Percentiles rank a stretch among this genome's conserved stretches.
These are phyloP conservation scores for Leptomonas pyrrhocoris DNA, from an alignment of 208 protist genomes.

Conservation along the genomic window DNA sequence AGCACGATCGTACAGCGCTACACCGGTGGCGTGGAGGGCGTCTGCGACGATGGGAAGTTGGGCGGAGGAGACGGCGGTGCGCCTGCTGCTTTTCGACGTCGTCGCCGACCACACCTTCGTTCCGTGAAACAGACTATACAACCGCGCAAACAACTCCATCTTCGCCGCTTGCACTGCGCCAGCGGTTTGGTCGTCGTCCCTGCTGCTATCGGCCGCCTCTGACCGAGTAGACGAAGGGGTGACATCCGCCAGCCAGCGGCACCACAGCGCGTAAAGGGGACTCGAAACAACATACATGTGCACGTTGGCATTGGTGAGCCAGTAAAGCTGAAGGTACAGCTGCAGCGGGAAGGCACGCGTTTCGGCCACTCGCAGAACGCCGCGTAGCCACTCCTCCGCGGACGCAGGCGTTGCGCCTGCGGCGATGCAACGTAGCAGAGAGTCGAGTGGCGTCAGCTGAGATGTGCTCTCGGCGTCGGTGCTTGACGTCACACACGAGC, in stretches of 20 bases:
- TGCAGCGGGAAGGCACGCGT: constrained; percentile 40
- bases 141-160: constrained; percentile 1
- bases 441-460: too few species aligned
- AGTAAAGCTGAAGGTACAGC: constrained; percentile 49
- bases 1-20: constrained; percentile 48
- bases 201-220: background rate
- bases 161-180: background rate
- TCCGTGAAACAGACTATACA: constrained; percentile 13
- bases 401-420: too few species aligned
- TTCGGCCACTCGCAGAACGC: constrained; percentile 2
- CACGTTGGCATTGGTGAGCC: constrained; percentile 52
- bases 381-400: background rate
- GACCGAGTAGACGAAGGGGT: background rate
- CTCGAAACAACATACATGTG: constrained; percentile 58
- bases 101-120: background rate
- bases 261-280: constrained; percentile 49
- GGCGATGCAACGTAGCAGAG: too few species aligned
- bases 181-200: background rate
- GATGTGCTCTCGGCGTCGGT: background rate
- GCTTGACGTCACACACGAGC: background rate
- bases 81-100: background rate
- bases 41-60: background rate
- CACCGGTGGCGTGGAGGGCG: constrained; percentile 32
- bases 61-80: background rate
- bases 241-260: constrained; percentile 16